phyloP scores from a whole-genome alignment of 1,284 basidiomycete genomes.

The Termitomyces sp. region DNA sequence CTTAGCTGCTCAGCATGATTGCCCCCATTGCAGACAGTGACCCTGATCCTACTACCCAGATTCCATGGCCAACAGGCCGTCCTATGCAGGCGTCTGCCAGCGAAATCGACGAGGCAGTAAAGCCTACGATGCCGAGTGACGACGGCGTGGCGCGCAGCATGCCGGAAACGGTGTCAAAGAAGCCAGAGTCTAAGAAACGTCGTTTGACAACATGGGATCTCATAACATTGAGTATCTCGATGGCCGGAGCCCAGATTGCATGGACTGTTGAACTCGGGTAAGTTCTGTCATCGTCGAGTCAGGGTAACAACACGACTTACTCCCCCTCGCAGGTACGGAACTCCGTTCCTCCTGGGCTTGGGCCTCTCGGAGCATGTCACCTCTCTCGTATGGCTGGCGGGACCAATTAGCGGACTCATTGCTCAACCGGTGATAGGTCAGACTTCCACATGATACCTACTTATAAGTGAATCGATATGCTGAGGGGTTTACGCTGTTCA shows the following conservation, averaged over 20 bases:
- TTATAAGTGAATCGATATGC: conserved; percentile 10
- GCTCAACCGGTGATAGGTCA: conserved; percentile 92
- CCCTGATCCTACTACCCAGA: conserved; percentile 68
- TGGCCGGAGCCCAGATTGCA: conserved; percentile 88
- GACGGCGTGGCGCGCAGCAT: conserved; percentile 16
- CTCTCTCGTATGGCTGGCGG: conserved; percentile 95
- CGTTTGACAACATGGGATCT: conserved; percentile 68
- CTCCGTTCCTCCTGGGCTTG: conserved; percentile 85
- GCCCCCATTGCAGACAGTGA: conserved; percentile 54
- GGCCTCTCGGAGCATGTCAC: conserved; percentile 90
- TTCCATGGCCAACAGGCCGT: conserved; percentile 65
- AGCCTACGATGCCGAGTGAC: conserved; percentile 14
- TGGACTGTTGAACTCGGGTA: conserved; percentile 91
- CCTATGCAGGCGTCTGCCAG: conserved; percentile 27
- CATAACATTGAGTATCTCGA: conserved; percentile 73
- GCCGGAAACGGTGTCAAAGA: conserved; percentile 19
- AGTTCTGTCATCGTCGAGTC: conserved; percentile 22
- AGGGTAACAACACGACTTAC: conserved; percentile 13
- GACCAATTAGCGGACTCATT: conserved; percentile 88
- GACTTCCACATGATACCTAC: conserved; percentile 18
- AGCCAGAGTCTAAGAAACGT: conserved; percentile 24
- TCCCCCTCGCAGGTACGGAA: conserved; percentile 69
- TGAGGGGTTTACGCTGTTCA: conserved; percentile 34
- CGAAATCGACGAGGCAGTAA: conserved; percentile 18
- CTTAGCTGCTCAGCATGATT: conserved; percentile 35